Base-by-base conservation (phyloP, 345 rosid genomes). In the thale cress (Arabidopsis thaliana) region DNA sequence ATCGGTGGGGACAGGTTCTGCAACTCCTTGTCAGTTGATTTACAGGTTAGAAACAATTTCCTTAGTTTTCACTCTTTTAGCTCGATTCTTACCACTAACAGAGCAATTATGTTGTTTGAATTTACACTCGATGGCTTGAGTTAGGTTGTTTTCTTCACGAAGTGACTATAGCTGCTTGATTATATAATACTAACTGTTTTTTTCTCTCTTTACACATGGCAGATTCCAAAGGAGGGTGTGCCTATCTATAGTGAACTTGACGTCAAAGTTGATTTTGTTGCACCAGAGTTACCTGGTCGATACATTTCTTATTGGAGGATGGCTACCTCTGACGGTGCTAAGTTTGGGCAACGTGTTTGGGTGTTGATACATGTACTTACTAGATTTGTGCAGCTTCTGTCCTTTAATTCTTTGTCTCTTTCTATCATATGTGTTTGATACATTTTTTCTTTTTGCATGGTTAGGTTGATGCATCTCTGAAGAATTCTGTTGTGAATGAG, bases 281-380 rank as follows among this genome's bases (percentile, higher is more conserved):
- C 99, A 42, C 98, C 99, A 42, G 66, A 56, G 51, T 71, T 73
- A 65, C 91, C 98, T 72, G 99, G 99, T 64, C 83, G 87, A 33
- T 93, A 91, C 79, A 74, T 86, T 25, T 93, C 99, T 46, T 89
- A 90, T 67, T 95, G 99, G 99, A 93, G 87, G 85, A 84, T 92
- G 96, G 84, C 88, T 67, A 73, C 86, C 46, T 83, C 89, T 38
- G 78, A 84, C 38, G 94, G 94, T 41, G 81, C 73, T 13, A 88
- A 82, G 76, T 95, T 95, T 63, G 99, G 98, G 59, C 99, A 95
- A 62, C 97, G 93, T 57, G 86, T 95, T 69, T 93, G 98, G 99
- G 98, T 90, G 81, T 85, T 85, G 52, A 87, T 95, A 44, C 87
- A 86, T 86, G 99, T 95, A 77, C 58, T 8, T 58, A 6, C 65